Evolutionary conservation across 768 basidiomycete species (phyloP).

Genomic region (Lentinus tigrinus): DNA sequence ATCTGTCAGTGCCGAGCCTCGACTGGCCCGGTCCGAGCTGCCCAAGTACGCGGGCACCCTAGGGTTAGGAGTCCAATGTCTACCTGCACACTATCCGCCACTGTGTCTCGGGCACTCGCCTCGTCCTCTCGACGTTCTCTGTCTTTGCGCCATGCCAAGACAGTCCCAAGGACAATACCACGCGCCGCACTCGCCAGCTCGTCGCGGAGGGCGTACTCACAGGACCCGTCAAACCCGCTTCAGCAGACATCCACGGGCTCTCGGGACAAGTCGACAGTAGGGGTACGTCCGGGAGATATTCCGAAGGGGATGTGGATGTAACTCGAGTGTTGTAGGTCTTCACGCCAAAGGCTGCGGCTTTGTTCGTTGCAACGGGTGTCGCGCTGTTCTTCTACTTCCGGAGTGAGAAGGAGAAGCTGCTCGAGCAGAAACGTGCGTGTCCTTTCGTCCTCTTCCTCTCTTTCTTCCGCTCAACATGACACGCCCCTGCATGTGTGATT

Average conservation of each 20-base stretch:
- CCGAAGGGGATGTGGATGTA: no score
- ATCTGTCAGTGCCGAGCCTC: background rate
- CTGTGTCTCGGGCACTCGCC: background rate
- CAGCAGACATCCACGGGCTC: constrained; percentile 19
- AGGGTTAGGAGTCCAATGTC: constrained; percentile 18
- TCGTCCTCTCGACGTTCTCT: constrained; percentile 1
- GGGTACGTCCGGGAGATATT: constrained; percentile 18
- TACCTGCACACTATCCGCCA: constrained; percentile 10
- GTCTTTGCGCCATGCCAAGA: background rate
- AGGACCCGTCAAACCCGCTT: constrained; percentile 11
- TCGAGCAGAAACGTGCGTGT: constrained; percentile 69
- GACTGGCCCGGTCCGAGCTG: background rate
- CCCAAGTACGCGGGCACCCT: background rate
- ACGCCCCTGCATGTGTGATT: background rate
- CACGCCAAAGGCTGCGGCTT: constrained; percentile 76
- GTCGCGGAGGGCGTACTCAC: constrained; percentile 13
- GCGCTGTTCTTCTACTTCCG: constrained; percentile 89
- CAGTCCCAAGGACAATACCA: no score
- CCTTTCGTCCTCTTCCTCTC: background rate
- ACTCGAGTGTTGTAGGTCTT: constrained; percentile 63
- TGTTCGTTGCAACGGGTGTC: constrained; percentile 82
- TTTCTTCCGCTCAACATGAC: background rate
- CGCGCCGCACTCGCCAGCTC: background rate
- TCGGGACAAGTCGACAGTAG: constrained; percentile 22
- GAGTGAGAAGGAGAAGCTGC: constrained; percentile 76